Evolutionary conservation across 2,329 filamentous ascomycete genomes (phyloP), one percentile per base, ranked within the genome.

Genomic region (Rugonectria rugulosa): DNA sequence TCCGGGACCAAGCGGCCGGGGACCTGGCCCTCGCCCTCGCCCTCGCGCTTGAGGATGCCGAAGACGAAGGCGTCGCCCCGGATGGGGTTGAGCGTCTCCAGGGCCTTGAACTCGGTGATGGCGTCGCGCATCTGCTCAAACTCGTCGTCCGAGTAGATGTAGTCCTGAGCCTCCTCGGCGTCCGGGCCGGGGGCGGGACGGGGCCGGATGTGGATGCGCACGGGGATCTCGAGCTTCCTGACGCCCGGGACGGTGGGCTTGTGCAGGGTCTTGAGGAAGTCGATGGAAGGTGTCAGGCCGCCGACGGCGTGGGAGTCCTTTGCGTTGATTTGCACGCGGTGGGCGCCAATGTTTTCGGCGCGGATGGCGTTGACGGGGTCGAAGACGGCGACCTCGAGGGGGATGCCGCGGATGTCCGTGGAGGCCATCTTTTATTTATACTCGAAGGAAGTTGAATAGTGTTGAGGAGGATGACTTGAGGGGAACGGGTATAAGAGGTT

Each of bases 41-140:
- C 29, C 17, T 48, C 38, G 19, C 56, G 46, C 27, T 48, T 56
- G 11, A 85, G 58, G 2, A 81, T 69, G 5, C 83, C 83, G 60
- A 86, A 83, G 7, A 86, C 82, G 60, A 86, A 86, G 1, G 81
- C 81, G 58, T 86, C 83, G 4, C 81, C 81, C 12, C 73, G 72
- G 2, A 63, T 59, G 0, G 69, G 59, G 21, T 73, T 62, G 47
- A 85, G 64, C 4, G 75, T 53, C 0, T 73, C 73, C 0, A 73
- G 65, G 1, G 62, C 61, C 42, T 72, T 75, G 64, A 84, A 77
- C 0, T 40, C 57, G 0, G 14, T 41, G 9, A 85, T 77, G 7
- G 70, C 62, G 2, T 59, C 49, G 34, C 62, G 61, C 83, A 86
- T 86, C 5, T 55, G 24, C 9, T 65, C 61, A 5, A 81, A 62